Evolutionary conservation across 768 basidiomycete species (phyloP), one percentile per base, ranked within the genome.

Genomic region (Hericium alpestre): DNA sequence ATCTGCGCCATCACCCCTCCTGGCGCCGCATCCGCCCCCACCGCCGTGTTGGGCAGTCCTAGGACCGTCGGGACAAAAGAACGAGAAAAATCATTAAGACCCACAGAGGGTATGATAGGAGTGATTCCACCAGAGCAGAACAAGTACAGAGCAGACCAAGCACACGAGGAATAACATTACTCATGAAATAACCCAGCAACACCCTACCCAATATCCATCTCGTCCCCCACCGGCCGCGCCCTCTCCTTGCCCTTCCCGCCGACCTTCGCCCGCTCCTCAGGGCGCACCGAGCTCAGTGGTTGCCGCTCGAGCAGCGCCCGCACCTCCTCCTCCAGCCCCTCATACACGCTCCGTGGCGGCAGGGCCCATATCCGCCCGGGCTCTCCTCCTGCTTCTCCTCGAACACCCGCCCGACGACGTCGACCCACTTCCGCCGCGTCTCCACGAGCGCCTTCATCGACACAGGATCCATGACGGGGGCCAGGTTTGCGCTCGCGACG

Each of bases 341-440:
- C 77, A 68, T 81, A 97, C 11, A 94, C 71, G 66, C 87, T 92
- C 71, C 71, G 75, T 69, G 74, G 70, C 2, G 92, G 91, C 16
- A 93, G 73, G n/a, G 87, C 90, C 73, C 79, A 88, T 65, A 88
- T 83, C 62, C 84, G 72, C 51, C 91, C 87, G 0, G 85, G 38
- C 61, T 56, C 58, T 77, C 76, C 64, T 69, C 68, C 72, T 88
- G 84, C 77, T 86, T 86, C 71, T 80, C 74, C 32, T 87, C 84
- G 64, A 97, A 92, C 58, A 87, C 76, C 6, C 72, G 71, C 9
- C 90, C 91, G 5, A 97, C 81, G 39, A 71, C 75, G 52, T 87
- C 80, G 20, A 92, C 86, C 84, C 92, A 93, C 62, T 84, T 75
- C 62, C 82, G 73, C 40, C 95, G 76, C 59, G 85, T 87, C 62